Base-by-base conservation (phyloP, 108 stramenopile species). In the Heterococcus sp. region DNA sequence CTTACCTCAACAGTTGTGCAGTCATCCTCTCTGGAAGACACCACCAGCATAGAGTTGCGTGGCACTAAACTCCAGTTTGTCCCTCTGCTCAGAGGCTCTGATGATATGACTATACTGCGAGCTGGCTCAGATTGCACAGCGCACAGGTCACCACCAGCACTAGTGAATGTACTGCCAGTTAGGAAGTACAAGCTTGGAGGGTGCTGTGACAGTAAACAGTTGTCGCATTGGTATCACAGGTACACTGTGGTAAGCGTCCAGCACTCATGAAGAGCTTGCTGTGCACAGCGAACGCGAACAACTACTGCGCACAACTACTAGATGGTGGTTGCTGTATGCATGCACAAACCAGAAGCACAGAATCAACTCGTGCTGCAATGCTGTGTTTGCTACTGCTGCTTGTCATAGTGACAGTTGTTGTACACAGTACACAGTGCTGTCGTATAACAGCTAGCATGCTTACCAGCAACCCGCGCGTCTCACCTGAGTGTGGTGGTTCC, bases 11-110 rank as follows among this genome's bases (percentile, higher is more conserved):
- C n/a, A n/a, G n/a, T n/a, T n/a, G n/a, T n/a, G n/a, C n/a, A n/a
- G n/a, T n/a, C n/a, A n/a, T n/a, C n/a, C n/a, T n/a, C n/a, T n/a
- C n/a, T n/a, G n/a, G n/a, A n/a, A n/a, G n/a, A n/a, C 11, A 76
- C 37, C 28, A 80, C 32, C 2, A 80, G 37, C 78, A 80, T 80
- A 39, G 33, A 69, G 78, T 80, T 80, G n/a, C 75, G 71, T n/a
- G 78, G 78, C 75, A 80, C 5, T 32, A 80, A 76, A 27, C 32
- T 26, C 78, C 78, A 80, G 74, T 75, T 75, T 8, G 74, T 75
- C 31, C 31, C 65, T 35, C 74, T 65, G 63, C 74, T 66, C 11
- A 75, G 74, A 0, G 74, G 74, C 65, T 75, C 74, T 30, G 74
- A 75, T 28, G 74, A 75, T 30, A 75, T 75, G 31, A 75, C 74